Evolutionary conservation across 768 basidiomycete genomes (phyloP).

Genomic region (Termitomyces bulborhizus): DNA sequence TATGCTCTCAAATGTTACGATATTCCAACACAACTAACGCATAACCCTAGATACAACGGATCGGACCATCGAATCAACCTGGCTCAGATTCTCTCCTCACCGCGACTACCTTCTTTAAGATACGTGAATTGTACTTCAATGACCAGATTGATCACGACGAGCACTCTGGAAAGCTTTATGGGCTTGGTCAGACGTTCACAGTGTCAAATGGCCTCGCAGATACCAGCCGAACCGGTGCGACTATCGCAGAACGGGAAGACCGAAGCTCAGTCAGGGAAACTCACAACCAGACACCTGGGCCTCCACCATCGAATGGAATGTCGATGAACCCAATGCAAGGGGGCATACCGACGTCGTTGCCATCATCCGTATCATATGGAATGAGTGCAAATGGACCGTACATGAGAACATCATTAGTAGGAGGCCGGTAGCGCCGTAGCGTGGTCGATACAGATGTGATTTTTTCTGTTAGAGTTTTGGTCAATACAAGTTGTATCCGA

Average conservation of each 20-base stretch:
- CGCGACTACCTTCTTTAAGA: conserved; percentile 92
- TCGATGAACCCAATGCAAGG: conserved; percentile 27
- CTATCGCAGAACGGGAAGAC: conserved; percentile 80
- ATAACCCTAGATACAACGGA: conserved; percentile 65
- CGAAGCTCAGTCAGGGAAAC: conserved; percentile 43
- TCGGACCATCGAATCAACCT: conserved; percentile 90
- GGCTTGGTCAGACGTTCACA: conserved; percentile 75
- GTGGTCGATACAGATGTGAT: neutral
- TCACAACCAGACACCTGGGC: conserved; percentile 55
- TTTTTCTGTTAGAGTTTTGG: neutral
- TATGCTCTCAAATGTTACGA: conserved; percentile 33
- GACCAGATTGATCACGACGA: conserved; percentile 81
- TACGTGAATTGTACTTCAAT: conserved; percentile 88
- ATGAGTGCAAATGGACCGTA: conserved; percentile 58
- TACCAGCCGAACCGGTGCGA: conserved; percentile 62
- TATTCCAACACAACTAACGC: neutral
- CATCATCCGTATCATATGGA: conserved; percentile 47
- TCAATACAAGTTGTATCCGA: neutral
- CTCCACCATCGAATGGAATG: conserved; percentile 38
- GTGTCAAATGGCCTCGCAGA: conserved; percentile 62
- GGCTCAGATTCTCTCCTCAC: conserved; percentile 97
- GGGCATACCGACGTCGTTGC: conserved; percentile 36
- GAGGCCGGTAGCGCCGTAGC: neutral
- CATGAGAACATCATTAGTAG: conserved; percentile 39
- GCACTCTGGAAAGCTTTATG: conserved; percentile 80